A percentile compares a stretch with the other conserved stretches of the same genome.
These are phyloP conservation scores for Hygrophoropsis aurantiaca DNA, from an alignment of 768 basidiomycete genomes.

Conservation along the genomic window DNA sequence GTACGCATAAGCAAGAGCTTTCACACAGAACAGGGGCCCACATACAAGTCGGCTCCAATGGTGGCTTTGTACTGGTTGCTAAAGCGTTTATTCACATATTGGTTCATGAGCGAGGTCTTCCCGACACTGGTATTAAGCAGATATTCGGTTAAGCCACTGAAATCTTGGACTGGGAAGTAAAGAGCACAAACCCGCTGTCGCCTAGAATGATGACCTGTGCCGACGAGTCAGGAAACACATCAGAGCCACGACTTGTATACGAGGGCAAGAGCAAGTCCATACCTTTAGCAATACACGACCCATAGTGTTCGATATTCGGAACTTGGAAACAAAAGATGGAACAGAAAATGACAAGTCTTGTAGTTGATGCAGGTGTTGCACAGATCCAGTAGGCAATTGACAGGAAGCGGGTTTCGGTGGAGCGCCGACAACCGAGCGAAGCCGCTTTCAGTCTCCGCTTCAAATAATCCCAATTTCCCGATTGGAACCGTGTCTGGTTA, in stretches of 20 bases:
- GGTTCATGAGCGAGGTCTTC: conserved; percentile 99
- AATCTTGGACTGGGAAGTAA: conserved; percentile 1
- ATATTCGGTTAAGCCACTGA: conserved; percentile 9
- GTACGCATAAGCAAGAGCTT: conserved; percentile 19
- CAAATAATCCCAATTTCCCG: conserved; percentile 7
- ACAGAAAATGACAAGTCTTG: neutral
- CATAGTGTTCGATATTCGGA: conserved; percentile 42
- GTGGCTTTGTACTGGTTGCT: conserved; percentile 99
- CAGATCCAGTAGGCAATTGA: conserved; percentile 7
- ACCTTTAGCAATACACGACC: conserved; percentile 89
- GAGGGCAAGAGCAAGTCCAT: conserved; percentile 8
- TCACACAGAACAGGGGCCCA: conserved; percentile 20
- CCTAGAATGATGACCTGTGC: conserved; percentile 95
- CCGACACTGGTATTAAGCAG: conserved; percentile 65
- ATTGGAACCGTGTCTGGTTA: too few relatives aligned
- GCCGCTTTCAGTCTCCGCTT: conserved; percentile 27
- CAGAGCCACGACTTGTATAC: conserved; percentile 5
- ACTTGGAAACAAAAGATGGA: neutral
- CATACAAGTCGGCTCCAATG: conserved; percentile 94
- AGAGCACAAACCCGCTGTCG: conserved; percentile 81
- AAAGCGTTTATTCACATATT: conserved; percentile 99
- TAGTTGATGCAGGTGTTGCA: conserved; percentile 9
- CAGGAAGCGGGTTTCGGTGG: conserved; percentile 14
- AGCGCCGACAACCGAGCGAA: conserved; percentile 14
- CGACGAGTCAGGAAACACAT: conserved; percentile 8